A percentile compares a stretch with the other conserved stretches of the same genome.
Conservation (phyloP, 371 early-diverging fungal genomes). For the Syncephalastrum sp. region DNA sequence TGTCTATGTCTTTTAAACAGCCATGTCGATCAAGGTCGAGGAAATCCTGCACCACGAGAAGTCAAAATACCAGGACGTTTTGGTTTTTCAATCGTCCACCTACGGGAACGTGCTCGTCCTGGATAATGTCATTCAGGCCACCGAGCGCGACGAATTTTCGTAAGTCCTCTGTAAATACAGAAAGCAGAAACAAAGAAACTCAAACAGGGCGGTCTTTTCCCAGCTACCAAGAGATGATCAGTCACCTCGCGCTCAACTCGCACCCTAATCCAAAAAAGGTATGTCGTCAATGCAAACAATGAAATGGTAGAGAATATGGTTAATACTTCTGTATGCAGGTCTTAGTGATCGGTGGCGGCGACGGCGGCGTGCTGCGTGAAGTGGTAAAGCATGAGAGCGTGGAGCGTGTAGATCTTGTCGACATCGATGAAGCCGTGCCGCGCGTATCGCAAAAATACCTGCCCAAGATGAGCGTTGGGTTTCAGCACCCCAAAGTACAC, state of each 20-base stretch:
- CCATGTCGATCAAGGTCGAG: slow-evolving; percentile 92
- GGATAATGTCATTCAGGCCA: slow-evolving; percentile 96
- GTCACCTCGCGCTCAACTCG: slow-evolving; percentile 91
- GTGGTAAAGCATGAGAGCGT: slow-evolving; percentile 93
- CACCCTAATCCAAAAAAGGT: slow-evolving; percentile 95
- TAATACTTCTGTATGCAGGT: slow-evolving; percentile 52
- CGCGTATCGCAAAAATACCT: slow-evolving; percentile 89
- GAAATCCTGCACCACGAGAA: slow-evolving; percentile 92
- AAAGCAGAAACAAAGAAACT: background rate
- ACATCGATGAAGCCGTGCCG: slow-evolving; percentile 95
- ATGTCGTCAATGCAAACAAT: slow-evolving; percentile 12
- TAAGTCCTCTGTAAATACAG: slow-evolving; percentile 41
- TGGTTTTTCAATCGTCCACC: slow-evolving; percentile 91
- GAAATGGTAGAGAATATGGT: background rate
- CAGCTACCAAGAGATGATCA: slow-evolving; percentile 98
- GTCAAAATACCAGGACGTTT: slow-evolving; percentile 93
- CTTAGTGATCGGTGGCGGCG: slow-evolving; percentile 97
- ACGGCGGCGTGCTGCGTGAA: slow-evolving; percentile 97
- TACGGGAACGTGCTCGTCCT: slow-evolving; percentile 96
- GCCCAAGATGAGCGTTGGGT: slow-evolving; percentile 92
- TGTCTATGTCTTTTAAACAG: slow-evolving; percentile 35
- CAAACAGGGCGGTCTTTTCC: background rate
- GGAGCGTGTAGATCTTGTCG: slow-evolving; percentile 89
- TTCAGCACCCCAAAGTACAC: slow-evolving; percentile 91
- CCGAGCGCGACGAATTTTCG: slow-evolving; percentile 97